phyloP scores from a whole-genome alignment of 257 asterid species.

The Solanum rostratum region DNA sequence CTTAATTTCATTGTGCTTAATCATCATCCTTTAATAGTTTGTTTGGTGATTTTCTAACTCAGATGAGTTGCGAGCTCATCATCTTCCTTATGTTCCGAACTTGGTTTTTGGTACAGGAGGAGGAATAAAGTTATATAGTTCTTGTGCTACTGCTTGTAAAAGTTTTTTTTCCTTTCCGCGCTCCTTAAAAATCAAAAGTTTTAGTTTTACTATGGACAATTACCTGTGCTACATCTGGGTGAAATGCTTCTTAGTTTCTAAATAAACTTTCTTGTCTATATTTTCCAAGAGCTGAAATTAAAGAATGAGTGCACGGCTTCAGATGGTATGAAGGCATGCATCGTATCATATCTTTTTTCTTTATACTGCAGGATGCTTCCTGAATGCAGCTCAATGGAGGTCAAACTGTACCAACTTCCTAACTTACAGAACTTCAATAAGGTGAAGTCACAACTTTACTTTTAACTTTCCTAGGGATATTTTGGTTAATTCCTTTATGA shows the following conservation, averaged over 20 bases:
- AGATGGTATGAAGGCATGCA: neutral
- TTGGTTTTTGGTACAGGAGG: neutral
- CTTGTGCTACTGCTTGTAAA: neutral
- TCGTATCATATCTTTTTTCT: neutral
- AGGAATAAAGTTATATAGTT: neutral
- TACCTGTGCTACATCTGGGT: neutral
- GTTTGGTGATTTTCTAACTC: neutral
- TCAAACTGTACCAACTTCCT: neutral
- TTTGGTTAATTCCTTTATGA: neutral
- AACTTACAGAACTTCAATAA: neutral
- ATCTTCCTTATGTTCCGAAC: neutral
- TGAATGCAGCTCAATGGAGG: neutral
- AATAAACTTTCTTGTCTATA: neutral
- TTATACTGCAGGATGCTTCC: neutral
- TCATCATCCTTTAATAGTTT: neutral
- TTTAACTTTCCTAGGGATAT: neutral
- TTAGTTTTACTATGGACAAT: neutral
- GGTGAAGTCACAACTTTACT: neutral
- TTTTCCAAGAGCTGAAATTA: neutral
- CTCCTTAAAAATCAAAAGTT: neutral
- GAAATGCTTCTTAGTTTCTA: neutral
- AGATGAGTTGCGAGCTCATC: neutral
- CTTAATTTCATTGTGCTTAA: neutral
- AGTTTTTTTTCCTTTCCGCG: neutral
- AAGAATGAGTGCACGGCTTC: neutral